Conservation (phyloP, 805 yeast species). For the Isabelozyma pseudorhagii region DNA sequence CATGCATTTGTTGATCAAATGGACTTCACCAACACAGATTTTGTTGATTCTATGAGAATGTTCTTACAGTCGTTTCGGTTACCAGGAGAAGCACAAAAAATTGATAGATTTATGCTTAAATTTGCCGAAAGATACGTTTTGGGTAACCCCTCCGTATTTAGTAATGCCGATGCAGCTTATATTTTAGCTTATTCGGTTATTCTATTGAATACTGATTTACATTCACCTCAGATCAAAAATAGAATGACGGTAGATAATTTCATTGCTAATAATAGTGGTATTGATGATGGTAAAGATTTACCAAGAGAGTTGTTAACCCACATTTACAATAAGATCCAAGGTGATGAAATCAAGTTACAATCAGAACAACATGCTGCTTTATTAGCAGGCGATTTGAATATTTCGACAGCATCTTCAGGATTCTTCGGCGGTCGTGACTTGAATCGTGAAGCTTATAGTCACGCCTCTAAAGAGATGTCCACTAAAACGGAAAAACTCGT, state of each 20-base stretch:
- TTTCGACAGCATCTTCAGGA: conserved; percentile 34
- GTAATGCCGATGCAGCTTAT: conserved; percentile 93
- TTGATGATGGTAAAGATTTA: conserved; percentile 85
- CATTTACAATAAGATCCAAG: conserved; percentile 74
- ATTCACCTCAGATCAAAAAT: conserved; percentile 79
- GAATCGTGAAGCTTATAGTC: conserved; percentile 79
- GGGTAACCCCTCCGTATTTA: conserved; percentile 84
- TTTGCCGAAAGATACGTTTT: conserved; percentile 90
- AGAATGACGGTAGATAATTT: conserved; percentile 90
- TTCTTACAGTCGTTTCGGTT: conserved; percentile 86
- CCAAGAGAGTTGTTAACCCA: conserved; percentile 68
- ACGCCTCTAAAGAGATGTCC: conserved; percentile 90
- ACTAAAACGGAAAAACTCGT: conserved; percentile 84
- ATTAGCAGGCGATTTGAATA: conserved; percentile 55
- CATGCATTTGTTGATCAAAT: conserved; percentile 88
- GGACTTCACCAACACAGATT: conserved; percentile 66
- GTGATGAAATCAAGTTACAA: conserved; percentile 82
- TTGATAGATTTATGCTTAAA: conserved; percentile 93
- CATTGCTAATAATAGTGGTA: conserved; percentile 81
- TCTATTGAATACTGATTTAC: conserved; percentile 91
- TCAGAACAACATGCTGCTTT: conserved; percentile 94
- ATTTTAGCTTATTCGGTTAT: conserved; percentile 89
- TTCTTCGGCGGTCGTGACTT: conserved; percentile 69
- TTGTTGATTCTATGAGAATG: conserved; percentile 81
- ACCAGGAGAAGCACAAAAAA: conserved; percentile 98